Conservation (phyloP, 108 stramenopile genomes). For the Chaetoceros muelleri region DNA sequence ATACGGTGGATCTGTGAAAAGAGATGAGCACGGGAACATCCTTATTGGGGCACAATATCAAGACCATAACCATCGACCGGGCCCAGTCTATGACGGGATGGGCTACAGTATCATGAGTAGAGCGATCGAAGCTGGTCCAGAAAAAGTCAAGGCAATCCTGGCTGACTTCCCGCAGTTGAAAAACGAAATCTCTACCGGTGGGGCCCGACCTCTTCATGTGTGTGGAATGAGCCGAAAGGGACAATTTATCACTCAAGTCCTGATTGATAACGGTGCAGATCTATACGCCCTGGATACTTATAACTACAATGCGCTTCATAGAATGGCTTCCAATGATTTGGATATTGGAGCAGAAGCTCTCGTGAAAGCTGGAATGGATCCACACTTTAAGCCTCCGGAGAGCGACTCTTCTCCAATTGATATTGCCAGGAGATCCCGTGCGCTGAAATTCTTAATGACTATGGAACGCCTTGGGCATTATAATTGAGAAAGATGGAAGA, state of each 20-base stretch:
- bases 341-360: slow-evolving; percentile 54
- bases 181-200: slow-evolving; percentile 68
- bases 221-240: slow-evolving; percentile 59
- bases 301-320: slow-evolving; percentile 68
- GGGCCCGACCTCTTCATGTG: slow-evolving; percentile 73
- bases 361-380: slow-evolving; percentile 46
- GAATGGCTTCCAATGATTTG: slow-evolving; percentile 82
- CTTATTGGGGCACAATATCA: slow-evolving; percentile 69
- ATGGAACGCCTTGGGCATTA: slow-evolving; percentile 51
- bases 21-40: slow-evolving; percentile 31
- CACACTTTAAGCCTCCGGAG: slow-evolving; percentile 25
- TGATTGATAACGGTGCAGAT: slow-evolving; percentile 57
- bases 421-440: slow-evolving; percentile 39
- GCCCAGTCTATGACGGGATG: slow-evolving; percentile 67
- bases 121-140: slow-evolving; percentile 36
- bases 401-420: slow-evolving; percentile 48
- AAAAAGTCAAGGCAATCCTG: slow-evolving; percentile 46
- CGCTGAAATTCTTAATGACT: slow-evolving; percentile 48
- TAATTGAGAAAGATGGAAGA: too few species aligned
- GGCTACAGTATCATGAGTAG: slow-evolving; percentile 50
- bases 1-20: slow-evolving; percentile 65
- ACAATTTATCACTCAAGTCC: slow-evolving; percentile 32
- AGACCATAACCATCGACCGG: slow-evolving; percentile 68
- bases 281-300: slow-evolving; percentile 64
- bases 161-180: slow-evolving; percentile 45